phyloP scores from a whole-genome alignment of 371 early-diverging fungal genomes.

The Apophysomyces elegans region DNA sequence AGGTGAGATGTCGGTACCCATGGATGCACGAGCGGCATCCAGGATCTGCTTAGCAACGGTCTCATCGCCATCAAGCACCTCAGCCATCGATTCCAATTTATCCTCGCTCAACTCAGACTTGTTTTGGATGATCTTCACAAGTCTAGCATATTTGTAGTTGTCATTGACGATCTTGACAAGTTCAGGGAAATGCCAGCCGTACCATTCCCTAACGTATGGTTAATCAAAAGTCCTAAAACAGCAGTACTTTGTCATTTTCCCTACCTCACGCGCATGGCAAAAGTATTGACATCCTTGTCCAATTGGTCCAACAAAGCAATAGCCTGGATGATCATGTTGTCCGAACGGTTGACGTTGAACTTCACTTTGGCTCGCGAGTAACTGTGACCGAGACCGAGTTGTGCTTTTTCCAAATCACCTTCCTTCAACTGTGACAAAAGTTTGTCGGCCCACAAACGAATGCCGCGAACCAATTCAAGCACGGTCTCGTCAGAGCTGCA shows the following conservation, averaged over 20 bases:
- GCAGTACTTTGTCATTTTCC: neutral
- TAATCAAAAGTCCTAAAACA: conserved; percentile 26
- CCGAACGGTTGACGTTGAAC: conserved; percentile 95
- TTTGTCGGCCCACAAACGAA: conserved; percentile 90
- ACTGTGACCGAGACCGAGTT: conserved; percentile 96
- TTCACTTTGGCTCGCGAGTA: conserved; percentile 98
- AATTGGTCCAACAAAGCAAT: conserved; percentile 90
- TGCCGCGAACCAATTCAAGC: conserved; percentile 90
- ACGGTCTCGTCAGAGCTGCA: conserved; percentile 83
- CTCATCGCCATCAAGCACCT: conserved; percentile 72
- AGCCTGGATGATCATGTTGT: conserved; percentile 95
- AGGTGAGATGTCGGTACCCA: conserved; percentile 94
- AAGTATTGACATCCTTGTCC: conserved; percentile 95
- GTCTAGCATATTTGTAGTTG: conserved; percentile 88
- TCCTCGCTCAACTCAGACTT: conserved; percentile 85
- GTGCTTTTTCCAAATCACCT: conserved; percentile 91
- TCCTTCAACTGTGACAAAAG: conserved; percentile 87
- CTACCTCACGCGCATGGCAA: conserved; percentile 81
- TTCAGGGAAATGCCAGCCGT: conserved; percentile 99
- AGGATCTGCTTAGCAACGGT: conserved; percentile 78
- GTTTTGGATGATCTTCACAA: conserved; percentile 89
- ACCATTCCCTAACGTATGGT: conserved; percentile 86
- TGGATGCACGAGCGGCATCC: conserved; percentile 93
- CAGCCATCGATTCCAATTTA: conserved; percentile 74
- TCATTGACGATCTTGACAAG: conserved; percentile 94